A percentile compares a stretch with the other conserved stretches of the same genome.
These are phyloP conservation scores for Lasiodiplodia sp. DNA, from an alignment of 2,329 filamentous ascomycete genomes.

Conservation along the genomic window DNA sequence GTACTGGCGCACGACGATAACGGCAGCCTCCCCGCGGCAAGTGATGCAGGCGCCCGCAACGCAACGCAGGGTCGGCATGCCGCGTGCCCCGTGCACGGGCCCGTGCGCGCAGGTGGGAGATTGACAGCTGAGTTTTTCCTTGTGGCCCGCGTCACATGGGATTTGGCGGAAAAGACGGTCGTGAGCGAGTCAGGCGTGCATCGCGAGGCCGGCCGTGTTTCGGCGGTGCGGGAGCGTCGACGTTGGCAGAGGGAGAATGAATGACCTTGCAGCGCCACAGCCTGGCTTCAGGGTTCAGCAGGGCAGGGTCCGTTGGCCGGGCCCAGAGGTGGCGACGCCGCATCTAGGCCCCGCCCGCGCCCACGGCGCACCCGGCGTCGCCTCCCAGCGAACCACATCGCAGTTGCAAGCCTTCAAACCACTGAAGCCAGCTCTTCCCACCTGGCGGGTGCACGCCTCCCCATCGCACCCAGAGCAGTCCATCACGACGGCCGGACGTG, in stretches of 20 bases:
- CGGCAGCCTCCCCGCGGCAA: conserved; percentile 1
- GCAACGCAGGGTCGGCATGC: conserved; percentile 7
- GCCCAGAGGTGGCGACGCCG: conserved; percentile 16
- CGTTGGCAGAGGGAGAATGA: not conserved
- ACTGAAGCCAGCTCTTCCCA: not conserved
- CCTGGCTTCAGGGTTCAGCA: conserved; percentile 20
- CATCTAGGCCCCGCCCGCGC: conserved; percentile 21
- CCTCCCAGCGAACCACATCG: conserved; percentile 7
- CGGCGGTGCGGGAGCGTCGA: conserved; percentile 7
- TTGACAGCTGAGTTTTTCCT: conserved; percentile 23
- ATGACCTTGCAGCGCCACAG: conserved; percentile 13
- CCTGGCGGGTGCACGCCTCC: not conserved
- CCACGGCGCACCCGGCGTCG: conserved; percentile 4
- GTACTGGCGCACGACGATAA: conserved; percentile 14
- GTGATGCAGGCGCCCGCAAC: conserved; percentile 8
- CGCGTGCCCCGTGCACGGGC: not conserved
- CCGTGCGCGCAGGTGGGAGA: not conserved
- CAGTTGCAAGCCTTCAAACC: not conserved
- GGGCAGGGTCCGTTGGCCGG: conserved; percentile 16
- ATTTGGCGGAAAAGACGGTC: conserved; percentile 24
- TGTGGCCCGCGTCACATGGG: conserved; percentile 27
- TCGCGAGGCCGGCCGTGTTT: conserved; percentile 19
- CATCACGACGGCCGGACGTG: not conserved
- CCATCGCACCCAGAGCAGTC: not conserved
- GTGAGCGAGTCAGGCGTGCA: conserved; percentile 11